Conservation (phyloP, 202 grass and related monocot species). For the Bolboschoenoplectus hybrid region DNA sequence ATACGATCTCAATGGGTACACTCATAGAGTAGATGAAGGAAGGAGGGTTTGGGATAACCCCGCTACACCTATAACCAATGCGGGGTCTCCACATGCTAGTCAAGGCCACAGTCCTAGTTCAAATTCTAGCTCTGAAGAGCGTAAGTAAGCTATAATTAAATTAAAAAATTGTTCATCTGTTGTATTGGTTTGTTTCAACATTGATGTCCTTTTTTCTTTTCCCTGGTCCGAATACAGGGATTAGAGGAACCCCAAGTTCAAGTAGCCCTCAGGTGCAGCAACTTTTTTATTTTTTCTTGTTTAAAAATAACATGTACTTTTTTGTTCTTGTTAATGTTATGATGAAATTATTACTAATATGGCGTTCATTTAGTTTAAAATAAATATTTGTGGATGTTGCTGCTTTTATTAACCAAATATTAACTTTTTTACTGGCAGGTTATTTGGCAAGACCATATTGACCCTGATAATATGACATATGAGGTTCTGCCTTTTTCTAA, state of each 20-base stretch:
- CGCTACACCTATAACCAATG: constrained; percentile 53
- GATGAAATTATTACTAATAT: constrained; percentile 1
- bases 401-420: constrained; percentile 43
- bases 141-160: constrained; percentile 56
- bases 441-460: constrained; percentile 95
- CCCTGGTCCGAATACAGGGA: constrained; percentile 12
- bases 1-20: constrained; percentile 72
- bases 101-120: constrained; percentile 49
- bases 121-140: constrained; percentile 64
- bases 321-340: neutral
- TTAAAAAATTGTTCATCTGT: constrained; percentile 25
- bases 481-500: constrained; percentile 64
- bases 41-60: constrained; percentile 75
- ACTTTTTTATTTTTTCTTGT: constrained; percentile 24
- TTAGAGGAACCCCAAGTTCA: constrained; percentile 57
- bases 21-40: constrained; percentile 65
- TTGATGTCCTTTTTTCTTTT: constrained; percentile 23
- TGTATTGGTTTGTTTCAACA: constrained; percentile 21
- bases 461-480: constrained; percentile 98
- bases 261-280: constrained; percentile 72
- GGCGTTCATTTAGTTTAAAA: constrained; percentile 8
- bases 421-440: constrained; percentile 50
- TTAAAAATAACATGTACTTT: neutral
- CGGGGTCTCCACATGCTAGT: constrained; percentile 46
- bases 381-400: constrained; percentile 12